Conservation (phyloP, 2,329 filamentous ascomycete genomes). For the Trichophyton mentagrophytes region DNA sequence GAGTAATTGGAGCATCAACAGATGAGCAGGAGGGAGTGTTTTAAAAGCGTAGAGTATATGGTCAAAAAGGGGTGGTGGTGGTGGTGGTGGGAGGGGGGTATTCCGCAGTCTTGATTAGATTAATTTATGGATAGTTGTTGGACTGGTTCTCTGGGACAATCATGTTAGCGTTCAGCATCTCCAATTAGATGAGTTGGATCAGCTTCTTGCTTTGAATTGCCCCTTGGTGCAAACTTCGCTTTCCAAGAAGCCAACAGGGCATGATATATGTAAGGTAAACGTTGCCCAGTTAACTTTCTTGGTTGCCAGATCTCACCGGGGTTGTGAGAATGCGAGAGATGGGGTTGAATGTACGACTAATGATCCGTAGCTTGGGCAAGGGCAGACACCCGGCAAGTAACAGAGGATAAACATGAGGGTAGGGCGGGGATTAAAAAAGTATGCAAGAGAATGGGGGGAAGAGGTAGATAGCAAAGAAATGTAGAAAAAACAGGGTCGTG, state of each 20-base stretch:
- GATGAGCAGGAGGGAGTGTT: not conserved
- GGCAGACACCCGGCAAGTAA: slow-evolving; percentile 8
- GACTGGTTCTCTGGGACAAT: slow-evolving; percentile 21
- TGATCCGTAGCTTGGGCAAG: not conserved
- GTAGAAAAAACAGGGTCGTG: slow-evolving; percentile 15
- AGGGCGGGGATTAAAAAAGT: not conserved
- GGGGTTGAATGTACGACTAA: not conserved
- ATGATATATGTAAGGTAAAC: not conserved
- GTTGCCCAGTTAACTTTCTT: not conserved
- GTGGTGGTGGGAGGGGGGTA: not conserved
- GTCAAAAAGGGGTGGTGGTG: not conserved
- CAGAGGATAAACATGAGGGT: not conserved
- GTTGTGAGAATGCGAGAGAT: not conserved
- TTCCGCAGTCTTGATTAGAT: slow-evolving; percentile 2
- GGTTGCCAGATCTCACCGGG: not conserved
- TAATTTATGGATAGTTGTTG: slow-evolving; percentile 18
- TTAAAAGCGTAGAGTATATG: not conserved
- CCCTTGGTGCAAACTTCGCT: not conserved
- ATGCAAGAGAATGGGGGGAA: not conserved
- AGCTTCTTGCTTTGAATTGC: not conserved
- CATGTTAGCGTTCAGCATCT: slow-evolving; percentile 20
- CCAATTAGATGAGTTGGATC: slow-evolving; percentile 4
- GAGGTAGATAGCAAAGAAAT: not conserved
- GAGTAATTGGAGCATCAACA: not conserved
- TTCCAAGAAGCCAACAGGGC: not conserved